phyloP scores from a whole-genome alignment of 176 grass and related monocot species.

The Musa beccarii region DNA sequence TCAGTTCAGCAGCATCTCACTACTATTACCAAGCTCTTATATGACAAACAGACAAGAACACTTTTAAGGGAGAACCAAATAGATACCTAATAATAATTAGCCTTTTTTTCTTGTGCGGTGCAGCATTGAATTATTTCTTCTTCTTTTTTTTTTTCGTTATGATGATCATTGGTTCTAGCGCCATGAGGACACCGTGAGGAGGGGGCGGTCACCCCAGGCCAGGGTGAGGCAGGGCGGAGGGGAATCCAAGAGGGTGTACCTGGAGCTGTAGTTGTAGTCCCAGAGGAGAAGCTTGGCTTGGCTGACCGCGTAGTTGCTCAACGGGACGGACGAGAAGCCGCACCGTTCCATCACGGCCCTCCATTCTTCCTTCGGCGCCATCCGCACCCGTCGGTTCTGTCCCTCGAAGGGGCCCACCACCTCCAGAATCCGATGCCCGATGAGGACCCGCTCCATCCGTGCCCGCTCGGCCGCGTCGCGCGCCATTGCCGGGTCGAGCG shows the following conservation, averaged over 20 bases:
- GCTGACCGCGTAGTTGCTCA: conserved; percentile 90
- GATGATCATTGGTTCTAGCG: conserved; percentile 14
- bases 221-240: conserved; percentile 54
- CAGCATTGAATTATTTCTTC: too few species aligned
- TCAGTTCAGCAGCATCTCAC: too few species aligned
- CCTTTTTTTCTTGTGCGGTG: too few species aligned
- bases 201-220: conserved; percentile 69
- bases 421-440: conserved; percentile 54
- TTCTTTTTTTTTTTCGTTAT: too few species aligned
- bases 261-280: conserved; percentile 79
- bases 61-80: too few species aligned
- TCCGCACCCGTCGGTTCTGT: conserved; percentile 44
- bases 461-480: conserved; percentile 54
- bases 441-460: conserved; percentile 62
- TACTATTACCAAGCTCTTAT: background rate
- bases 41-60: background rate
- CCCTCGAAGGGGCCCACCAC: conserved; percentile 49
- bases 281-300: conserved; percentile 88
- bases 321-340: conserved; percentile 43
- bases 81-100: too few species aligned
- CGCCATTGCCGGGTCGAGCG: conserved; percentile 65
- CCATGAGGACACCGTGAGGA: conserved; percentile 96
- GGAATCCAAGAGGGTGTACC: conserved; percentile 62
- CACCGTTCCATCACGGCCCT: conserved; percentile 54
- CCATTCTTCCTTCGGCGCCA: conserved; percentile 64